phyloP scores from a whole-genome alignment of 345 rosid genomes.

The Cardiospermum halicacabum region DNA sequence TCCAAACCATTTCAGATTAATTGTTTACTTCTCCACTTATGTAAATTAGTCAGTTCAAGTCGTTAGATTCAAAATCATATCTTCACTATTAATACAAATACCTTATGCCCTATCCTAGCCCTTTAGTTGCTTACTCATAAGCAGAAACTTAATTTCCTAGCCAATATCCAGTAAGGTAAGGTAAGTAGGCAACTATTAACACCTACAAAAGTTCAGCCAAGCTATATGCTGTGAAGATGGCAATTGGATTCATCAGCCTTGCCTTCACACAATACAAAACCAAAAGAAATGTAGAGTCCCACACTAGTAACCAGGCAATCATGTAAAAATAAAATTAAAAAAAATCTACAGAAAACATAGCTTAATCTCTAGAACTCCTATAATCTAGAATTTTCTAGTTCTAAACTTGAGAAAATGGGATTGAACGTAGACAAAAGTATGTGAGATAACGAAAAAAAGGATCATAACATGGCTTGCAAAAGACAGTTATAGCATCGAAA shows the following conservation, averaged over 20 bases:
- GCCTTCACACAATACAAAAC: background rate
- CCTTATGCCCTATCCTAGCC: background rate
- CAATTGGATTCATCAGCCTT: conserved; percentile 1
- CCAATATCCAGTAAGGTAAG: background rate
- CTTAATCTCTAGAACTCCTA: background rate
- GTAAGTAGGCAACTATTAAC: background rate
- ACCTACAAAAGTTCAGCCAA: background rate
- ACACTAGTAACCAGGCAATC: background rate
- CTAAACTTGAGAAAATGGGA: too few species aligned
- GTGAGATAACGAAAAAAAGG: background rate
- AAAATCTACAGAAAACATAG: background rate
- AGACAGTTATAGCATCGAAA: too few species aligned
- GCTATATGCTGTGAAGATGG: background rate
- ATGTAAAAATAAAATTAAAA: background rate
- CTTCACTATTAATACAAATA: background rate
- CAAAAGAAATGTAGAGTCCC: background rate
- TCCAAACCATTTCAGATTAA: background rate
- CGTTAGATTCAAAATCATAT: background rate
- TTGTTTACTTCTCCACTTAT: background rate
- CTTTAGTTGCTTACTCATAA: background rate
- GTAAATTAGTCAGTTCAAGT: background rate
- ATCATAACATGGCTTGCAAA: background rate
- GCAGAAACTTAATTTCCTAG: background rate
- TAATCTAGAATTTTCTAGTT: background rate
- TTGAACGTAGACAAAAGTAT: background rate